Evolutionary conservation across 2,329 filamentous ascomycete genomes (phyloP).

Genomic region (Botrytis aclada): DNA sequence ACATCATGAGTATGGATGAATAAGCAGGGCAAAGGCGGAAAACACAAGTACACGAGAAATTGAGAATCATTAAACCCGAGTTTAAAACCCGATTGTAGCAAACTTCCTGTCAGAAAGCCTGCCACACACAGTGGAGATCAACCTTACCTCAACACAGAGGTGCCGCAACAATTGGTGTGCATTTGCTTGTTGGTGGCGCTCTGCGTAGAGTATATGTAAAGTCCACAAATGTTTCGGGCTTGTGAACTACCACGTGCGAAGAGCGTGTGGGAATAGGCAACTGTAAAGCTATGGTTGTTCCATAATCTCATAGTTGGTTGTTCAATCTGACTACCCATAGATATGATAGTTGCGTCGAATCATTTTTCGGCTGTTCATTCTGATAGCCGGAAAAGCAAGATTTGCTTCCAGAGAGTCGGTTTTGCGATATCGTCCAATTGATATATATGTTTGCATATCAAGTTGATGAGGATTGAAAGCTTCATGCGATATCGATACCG

Average conservation of each 20-base stretch:
- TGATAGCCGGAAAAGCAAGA: background rate
- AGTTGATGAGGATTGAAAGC: background rate
- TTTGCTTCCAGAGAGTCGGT: background rate
- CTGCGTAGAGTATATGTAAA: background rate
- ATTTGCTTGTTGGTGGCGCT: background rate
- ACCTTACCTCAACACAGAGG: background rate
- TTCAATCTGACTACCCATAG: background rate
- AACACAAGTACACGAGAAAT: background rate
- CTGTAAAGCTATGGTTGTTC: background rate
- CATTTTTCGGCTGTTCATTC: background rate
- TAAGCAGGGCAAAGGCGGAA: background rate
- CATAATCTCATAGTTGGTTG: background rate
- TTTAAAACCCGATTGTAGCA: background rate
- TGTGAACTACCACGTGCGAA: background rate
- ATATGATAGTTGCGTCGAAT: background rate
- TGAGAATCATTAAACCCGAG: background rate
- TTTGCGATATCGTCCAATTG: background rate
- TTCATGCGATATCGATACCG: background rate
- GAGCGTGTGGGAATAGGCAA: background rate
- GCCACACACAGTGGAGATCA: background rate
- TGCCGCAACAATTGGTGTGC: background rate
- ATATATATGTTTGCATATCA: background rate
- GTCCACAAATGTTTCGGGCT: background rate
- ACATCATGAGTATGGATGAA: background rate
- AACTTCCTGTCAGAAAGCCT: background rate